These are phyloP conservation scores for Arachnopeziza araneosa DNA, from an alignment of 2,329 filamentous ascomycete species.

Conservation along the genomic window DNA sequence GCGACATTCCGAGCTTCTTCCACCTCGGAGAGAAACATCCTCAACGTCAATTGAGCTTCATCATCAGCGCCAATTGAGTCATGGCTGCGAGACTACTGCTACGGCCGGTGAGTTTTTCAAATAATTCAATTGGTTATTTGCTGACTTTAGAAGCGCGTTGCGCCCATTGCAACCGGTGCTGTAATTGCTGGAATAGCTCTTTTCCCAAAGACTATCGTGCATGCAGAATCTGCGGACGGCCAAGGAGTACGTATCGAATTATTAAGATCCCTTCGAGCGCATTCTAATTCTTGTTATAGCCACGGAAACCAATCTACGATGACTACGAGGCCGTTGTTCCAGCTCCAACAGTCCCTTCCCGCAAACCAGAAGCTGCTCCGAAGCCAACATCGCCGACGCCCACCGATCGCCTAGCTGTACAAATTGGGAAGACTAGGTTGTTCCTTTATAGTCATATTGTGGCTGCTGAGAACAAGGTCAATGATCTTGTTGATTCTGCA, in stretches of 20 bases:
- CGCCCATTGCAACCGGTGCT: conserved; percentile 38
- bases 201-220: conserved; percentile 38
- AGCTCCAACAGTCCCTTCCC: not conserved
- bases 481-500: conserved; percentile 71
- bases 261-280: not conserved
- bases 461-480: conserved; percentile 74
- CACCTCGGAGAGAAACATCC: conserved; percentile 9
- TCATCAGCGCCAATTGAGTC: conserved; percentile 25
- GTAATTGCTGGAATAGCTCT: conserved; percentile 40
- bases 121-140: conserved; percentile 10
- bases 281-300: conserved; percentile 27
- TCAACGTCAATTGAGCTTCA: conserved; percentile 20
- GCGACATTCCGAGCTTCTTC: conserved; percentile 15
- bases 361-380: conserved; percentile 10
- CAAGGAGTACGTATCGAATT: conserved; percentile 14
- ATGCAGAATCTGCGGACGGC: conserved; percentile 41
- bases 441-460: conserved; percentile 73
- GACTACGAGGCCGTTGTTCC: conserved; percentile 36
- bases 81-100: conserved; percentile 50
- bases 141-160: conserved; percentile 38
- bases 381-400: conserved; percentile 58
- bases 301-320: conserved; percentile 77
- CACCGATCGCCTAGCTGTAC: conserved; percentile 79
- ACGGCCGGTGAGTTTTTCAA: conserved; percentile 40
- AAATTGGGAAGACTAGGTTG: conserved; percentile 75